Base-by-base conservation (phyloP, 495 filamentous ascomycete species). In the Xylaria curta region DNA sequence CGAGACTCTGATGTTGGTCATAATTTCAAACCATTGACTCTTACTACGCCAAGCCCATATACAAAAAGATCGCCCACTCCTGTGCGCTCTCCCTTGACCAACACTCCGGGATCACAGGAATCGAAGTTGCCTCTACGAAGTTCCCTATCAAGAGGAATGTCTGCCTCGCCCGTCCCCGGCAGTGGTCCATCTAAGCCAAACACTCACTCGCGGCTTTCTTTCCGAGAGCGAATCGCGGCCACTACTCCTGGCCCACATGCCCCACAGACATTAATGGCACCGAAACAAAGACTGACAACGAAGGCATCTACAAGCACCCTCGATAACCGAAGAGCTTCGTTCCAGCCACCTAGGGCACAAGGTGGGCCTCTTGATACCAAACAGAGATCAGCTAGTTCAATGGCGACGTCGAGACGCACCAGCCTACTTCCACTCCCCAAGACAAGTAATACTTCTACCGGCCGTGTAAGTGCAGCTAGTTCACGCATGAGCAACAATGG, bases 1-100 rank as follows among this genome's bases (percentile, higher is more conserved):
- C 86, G 85, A 6, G 89, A 92, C 68, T 84, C 90, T 28, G 85
- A 91, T 40, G 88, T 89, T 19, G 90, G 91, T 28, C 90, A 93
- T 78, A 89, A 89, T 75, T 92, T 89, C 79, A 92, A 90, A 78
- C 87, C 92, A 4, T 80, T 90, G 4, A 84, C 85, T 38, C 80
- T 89, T 36, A 89, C 89, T 15, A 91, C 89, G 1, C 88, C 91
- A 10, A 88, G 87, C 70, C 86, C 90, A 15, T 87, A 91, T 75
- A 84, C 88, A 56, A 92, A 90, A 63, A 78, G 58, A 59, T 72
- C 78, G 0, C 77, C 80, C 24, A 74, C 72, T 42, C 75, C 78
- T 8, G 10, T 73, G 9, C 80, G 78, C 28, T 85, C 84, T 19
- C 62, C 65, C 40, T 86, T 84, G 2, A 77, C 82, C 6, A 38